Evolutionary conservation across 2,329 filamentous ascomycete genomes (phyloP), one percentile per base, ranked within the genome.

Genomic region (Ceratocystiopsis minuta): DNA sequence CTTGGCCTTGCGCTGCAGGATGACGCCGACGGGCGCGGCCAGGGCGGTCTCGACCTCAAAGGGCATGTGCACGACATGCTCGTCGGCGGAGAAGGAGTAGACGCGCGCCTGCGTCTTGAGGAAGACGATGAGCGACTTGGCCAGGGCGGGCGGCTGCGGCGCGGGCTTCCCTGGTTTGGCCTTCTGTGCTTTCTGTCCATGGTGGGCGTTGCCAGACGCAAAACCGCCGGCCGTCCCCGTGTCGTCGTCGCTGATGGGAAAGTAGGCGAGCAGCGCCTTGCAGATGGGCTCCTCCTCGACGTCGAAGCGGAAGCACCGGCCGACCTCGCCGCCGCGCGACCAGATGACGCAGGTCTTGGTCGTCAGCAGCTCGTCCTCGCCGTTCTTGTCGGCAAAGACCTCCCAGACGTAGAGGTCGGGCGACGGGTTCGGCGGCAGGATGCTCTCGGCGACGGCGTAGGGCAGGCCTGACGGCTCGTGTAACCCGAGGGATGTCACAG

Each of bases 41-140:
- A 87, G 84, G 28, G 83, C 86, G 41, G 75, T 75, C 55, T 94
- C 85, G 36, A 95, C 81, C 60, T 96, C 87, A 54, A 98, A 98
- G 2, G 88, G 88, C 54, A 98, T 75, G 56, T 94, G 85, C 38
- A 96, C 70, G 45, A 94, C 75, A 67, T 98, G 83, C 54, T 75
- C 90, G 32, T 84, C 78, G 16, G 88, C 88, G 2, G 81, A 75
- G 34, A 96, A 70, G 56, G 92, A 95, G 65, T 87, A 92, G 49
- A 98, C 75, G 55, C 96, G 88, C 17, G 84, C 86, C 55, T 96
- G 88, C 0, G 84, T 87, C 60, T 83, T 87, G 49, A 98, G 72
- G 50, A 96, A 81, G 39, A 98, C 81, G 9, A 96, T 84, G 46
- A 98, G 63, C 5, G 88, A 86, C 53, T 78, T 70, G 36, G 72